Percentiles rank a stretch among this genome's conserved stretches.
Evolutionary conservation across 2,329 filamentous ascomycete genomes (phyloP).

Genomic region (Hypoxylon sp.): DNA sequence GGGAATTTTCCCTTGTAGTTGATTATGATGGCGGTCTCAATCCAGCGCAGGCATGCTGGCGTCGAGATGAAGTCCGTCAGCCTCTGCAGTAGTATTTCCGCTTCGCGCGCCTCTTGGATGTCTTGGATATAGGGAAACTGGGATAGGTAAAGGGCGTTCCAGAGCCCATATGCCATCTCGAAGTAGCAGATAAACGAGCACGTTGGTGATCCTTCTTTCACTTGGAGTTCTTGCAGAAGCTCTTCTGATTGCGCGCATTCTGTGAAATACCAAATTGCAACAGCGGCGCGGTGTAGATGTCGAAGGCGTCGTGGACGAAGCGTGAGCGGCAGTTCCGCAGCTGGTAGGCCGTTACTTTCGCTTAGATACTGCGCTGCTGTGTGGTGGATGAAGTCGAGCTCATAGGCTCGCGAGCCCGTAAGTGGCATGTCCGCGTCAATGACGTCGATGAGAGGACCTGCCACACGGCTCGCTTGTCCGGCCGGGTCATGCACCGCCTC

Average conservation of each 20-base stretch:
- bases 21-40: slow-evolving; percentile 38
- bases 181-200: slow-evolving; percentile 29
- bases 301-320: slow-evolving; percentile 34
- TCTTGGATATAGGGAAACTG: slow-evolving; percentile 22
- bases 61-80: slow-evolving; percentile 33
- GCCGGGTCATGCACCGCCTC: slow-evolving; percentile 32
- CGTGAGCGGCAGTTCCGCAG: slow-evolving; percentile 24
- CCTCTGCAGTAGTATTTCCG: slow-evolving; percentile 20
- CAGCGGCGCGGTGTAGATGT: slow-evolving; percentile 33
- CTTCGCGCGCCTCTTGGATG: slow-evolving; percentile 22
- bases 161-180: slow-evolving; percentile 41
- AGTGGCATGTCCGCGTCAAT: neutral
- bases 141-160: slow-evolving; percentile 26
- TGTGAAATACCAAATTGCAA: slow-evolving; percentile 39
- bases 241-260: slow-evolving; percentile 27
- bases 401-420: slow-evolving; percentile 21
- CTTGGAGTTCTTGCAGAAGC: slow-evolving; percentile 22
- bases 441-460: slow-evolving; percentile 30
- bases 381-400: slow-evolving; percentile 39
- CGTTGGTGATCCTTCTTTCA: slow-evolving; percentile 10
- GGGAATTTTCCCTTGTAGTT: slow-evolving; percentile 37
- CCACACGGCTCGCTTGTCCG: slow-evolving; percentile 24
- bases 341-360: slow-evolving; percentile 24
- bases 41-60: slow-evolving; percentile 33
- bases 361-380: slow-evolving; percentile 38